Percentiles rank a stretch among this genome's conserved stretches.
These are phyloP conservation scores for Porcisia deanei DNA, from an alignment of 208 protist species.

Conservation along the genomic window DNA sequence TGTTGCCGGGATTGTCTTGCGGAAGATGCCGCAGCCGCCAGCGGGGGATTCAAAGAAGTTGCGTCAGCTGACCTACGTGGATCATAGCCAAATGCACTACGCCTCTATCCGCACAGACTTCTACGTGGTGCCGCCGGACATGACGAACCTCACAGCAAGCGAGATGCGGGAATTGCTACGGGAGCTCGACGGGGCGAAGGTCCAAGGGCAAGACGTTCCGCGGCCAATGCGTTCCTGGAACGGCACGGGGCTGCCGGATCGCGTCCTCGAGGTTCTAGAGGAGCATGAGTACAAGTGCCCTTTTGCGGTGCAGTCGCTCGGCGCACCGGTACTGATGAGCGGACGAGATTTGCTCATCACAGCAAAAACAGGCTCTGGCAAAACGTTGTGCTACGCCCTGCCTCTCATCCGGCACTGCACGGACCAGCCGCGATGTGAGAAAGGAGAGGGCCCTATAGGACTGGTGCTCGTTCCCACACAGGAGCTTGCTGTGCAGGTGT, in stretches of 20 bases:
- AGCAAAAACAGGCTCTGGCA: slow-evolving; percentile 95
- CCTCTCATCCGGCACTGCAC: slow-evolving; percentile 91
- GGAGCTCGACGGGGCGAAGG: slow-evolving; percentile 84
- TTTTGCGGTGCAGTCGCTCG: slow-evolving; percentile 89
- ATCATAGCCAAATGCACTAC: slow-evolving; percentile 70
- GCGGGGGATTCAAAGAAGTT: slow-evolving; percentile 65
- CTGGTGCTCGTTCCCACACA: slow-evolving; percentile 94
- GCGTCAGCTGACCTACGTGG: slow-evolving; percentile 70
- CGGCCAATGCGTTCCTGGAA: slow-evolving; percentile 84
- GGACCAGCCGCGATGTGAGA: slow-evolving; percentile 71
- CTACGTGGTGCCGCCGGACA: slow-evolving; percentile 77
- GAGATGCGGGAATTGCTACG: slow-evolving; percentile 64
- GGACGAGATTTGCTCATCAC: slow-evolving; percentile 91
- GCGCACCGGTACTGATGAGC: slow-evolving; percentile 79
- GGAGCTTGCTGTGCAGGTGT: slow-evolving; percentile 93
- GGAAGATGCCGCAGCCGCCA: slow-evolving; percentile 61
- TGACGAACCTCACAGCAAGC: slow-evolving; percentile 51
- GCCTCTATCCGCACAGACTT: slow-evolving; percentile 77
- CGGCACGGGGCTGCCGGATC: slow-evolving; percentile 75
- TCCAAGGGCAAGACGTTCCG: slow-evolving; percentile 43
- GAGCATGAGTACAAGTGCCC: slow-evolving; percentile 55
- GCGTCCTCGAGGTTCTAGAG: slow-evolving; percentile 63
- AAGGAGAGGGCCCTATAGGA: slow-evolving; percentile 87
- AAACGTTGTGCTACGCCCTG: slow-evolving; percentile 93
- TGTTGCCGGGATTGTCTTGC: slow-evolving; percentile 34